Evolutionary conservation across 805 yeast genomes (phyloP).

Genomic region (Jamesozyma hellenica): DNA sequence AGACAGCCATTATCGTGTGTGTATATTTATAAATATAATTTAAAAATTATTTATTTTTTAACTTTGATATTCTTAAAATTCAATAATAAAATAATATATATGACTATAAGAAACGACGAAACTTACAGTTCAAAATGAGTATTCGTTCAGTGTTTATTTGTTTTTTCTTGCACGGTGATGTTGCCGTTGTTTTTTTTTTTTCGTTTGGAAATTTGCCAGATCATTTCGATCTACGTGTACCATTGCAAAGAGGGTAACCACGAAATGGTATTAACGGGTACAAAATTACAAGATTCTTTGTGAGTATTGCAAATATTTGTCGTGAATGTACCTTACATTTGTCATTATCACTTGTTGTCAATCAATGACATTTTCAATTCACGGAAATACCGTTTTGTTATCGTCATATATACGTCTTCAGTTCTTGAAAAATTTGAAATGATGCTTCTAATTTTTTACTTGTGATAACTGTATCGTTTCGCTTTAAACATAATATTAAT

Average conservation of each 20-base stretch:
- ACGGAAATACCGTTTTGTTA: too few species aligned
- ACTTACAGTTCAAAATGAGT: too few species aligned
- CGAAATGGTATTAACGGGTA: too few species aligned
- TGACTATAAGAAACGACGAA: too few species aligned
- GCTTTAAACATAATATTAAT: constrained; percentile 10
- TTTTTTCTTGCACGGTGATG: too few species aligned
- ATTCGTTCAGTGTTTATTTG: neutral
- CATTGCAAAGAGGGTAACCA: neutral
- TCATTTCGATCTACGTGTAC: neutral
- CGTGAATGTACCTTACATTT: too few species aligned
- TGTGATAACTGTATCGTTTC: constrained; percentile 12
- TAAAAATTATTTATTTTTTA: neutral
- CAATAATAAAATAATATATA: too few species aligned
- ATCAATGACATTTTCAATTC: too few species aligned
- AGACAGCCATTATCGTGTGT: constrained; percentile 14
- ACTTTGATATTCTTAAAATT: too few species aligned
- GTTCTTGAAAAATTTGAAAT: constrained; percentile 5
- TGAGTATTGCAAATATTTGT: too few species aligned
- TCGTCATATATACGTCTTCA: neutral
- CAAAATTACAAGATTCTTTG: neutral
- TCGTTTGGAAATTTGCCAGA: neutral
- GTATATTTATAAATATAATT: neutral
- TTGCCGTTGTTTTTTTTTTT: neutral
- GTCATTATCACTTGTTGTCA: too few species aligned
- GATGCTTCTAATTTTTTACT: constrained; percentile 9